A percentile compares a stretch with the other conserved stretches of the same genome.
Conservation (phyloP, 2,329 filamentous ascomycete species). For the Colletotrichum caudatum region DNA sequence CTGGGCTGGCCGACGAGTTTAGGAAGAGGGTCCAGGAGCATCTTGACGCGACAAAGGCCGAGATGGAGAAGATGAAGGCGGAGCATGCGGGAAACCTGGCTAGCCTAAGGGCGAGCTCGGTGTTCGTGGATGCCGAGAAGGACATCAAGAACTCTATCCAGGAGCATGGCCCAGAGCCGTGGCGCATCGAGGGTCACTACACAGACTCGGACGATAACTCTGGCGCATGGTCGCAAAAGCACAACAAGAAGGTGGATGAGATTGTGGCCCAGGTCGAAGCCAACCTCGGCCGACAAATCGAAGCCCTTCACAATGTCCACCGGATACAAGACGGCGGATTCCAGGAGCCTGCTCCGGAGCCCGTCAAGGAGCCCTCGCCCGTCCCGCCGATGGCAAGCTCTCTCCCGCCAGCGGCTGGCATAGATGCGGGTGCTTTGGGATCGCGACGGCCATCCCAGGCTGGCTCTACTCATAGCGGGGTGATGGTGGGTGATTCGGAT, state of each 20-base stretch:
- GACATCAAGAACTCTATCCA: constrained; percentile 76
- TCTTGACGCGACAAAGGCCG: constrained; percentile 78
- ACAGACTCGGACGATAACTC: constrained; percentile 59
- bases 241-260: constrained; percentile 73
- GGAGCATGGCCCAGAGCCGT: constrained; percentile 69
- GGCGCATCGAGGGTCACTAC: constrained; percentile 71
- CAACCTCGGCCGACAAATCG: constrained; percentile 74
- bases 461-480: constrained; percentile 67
- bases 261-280: constrained; percentile 81
- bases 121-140: constrained; percentile 80
- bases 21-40: constrained; percentile 80
- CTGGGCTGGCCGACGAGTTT: constrained; percentile 86
- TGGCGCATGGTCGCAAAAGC: constrained; percentile 53
- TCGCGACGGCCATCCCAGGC: constrained; percentile 68
- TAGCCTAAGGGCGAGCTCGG: constrained; percentile 77
- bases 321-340: constrained; percentile 84
- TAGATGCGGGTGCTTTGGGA: constrained; percentile 44
- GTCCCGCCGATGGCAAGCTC: constrained; percentile 37
- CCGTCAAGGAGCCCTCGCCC: constrained; percentile 48
- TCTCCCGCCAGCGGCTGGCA: constrained; percentile 40
- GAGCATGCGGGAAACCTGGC: constrained; percentile 82
- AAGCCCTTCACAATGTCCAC: constrained; percentile 72
- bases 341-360: constrained; percentile 70
- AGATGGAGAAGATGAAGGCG: constrained; percentile 86
- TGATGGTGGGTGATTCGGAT: constrained; percentile 70